Evolutionary conservation across 2,329 filamentous ascomycete genomes (phyloP), one percentile per base, ranked within the genome.

Genomic region (Xylariales sp.): DNA sequence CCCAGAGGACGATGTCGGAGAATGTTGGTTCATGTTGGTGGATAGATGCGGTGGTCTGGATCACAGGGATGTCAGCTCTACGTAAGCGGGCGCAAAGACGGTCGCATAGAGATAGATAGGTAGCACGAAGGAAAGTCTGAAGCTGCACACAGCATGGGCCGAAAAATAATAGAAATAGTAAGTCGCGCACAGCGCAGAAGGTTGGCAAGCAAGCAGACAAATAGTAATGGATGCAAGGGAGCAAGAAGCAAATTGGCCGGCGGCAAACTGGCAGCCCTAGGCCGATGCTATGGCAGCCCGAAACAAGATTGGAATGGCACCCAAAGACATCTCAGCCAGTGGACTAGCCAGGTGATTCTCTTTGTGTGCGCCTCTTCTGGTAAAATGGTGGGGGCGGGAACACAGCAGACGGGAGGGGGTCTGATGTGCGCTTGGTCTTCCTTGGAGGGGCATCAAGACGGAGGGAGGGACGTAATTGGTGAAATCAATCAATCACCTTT

Each of bases 1-100:
- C 54, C 92, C 92, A 68, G 90, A 93, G 64, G 90, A 88, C 61
- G 92, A 92, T 60, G 91, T 91, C 67, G 93, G 92, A 70, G 93
- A 95, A 75, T 90, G 86, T 55, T 77, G 85, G 83, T 90, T 82
- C 89, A 86, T 83, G 84, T 83, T 80, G 83, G 83, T 80, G 69
- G 87, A 80, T 71, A 87, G 78, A 74, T 88, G 85, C 67, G 86
- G 83, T 69, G 85, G 83, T 82, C 86, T 89, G 75, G 78, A 74
- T 64, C 36, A 69, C 67, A 69, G 70, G 65, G 71, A 68, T 68
- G 74, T 79, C 72, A 81, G 79, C 71, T 67, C 53, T 59, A 56
- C 53, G 43, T 52, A 70, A 66, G 46, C 41, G 18, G 63, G 60
- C 59, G 61, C 57, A 56, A 65, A 34, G 28, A 45, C 46, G 53